phyloP scores from a whole-genome alignment of 75 land plant species.

The Cupressus sempervirens region DNA sequence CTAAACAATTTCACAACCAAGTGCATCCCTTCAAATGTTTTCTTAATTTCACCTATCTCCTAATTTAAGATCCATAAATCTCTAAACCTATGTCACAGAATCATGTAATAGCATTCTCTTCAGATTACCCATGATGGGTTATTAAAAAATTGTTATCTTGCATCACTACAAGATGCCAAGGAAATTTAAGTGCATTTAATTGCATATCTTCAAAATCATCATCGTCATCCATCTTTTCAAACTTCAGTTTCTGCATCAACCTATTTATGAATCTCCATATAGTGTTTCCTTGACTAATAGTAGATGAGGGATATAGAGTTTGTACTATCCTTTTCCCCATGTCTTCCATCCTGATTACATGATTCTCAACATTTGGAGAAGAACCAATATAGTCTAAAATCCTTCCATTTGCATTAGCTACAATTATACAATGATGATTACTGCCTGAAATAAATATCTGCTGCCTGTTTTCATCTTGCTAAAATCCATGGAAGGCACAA shows the following conservation, averaged over 20 bases:
- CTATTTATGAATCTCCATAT: slow-evolving; percentile 32
- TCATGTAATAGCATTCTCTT: too few relatives aligned
- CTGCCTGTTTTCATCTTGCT: slow-evolving; percentile 2
- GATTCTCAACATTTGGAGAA: slow-evolving; percentile 33
- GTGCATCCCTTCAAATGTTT: too few relatives aligned
- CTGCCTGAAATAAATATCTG: too few relatives aligned
- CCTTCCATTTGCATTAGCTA: too few relatives aligned
- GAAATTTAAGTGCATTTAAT: slow-evolving; percentile 25
- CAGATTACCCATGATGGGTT: slow-evolving; percentile 57
- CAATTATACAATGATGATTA: too few relatives aligned
- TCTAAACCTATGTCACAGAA: too few relatives aligned
- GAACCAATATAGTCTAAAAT: too few relatives aligned
- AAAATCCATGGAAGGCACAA: slow-evolving; percentile 24
- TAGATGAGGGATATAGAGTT: slow-evolving; percentile 46
- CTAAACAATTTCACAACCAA: too few relatives aligned
- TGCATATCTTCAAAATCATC: slow-evolving; percentile 15
- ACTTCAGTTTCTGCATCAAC: slow-evolving; percentile 43
- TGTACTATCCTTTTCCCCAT: slow-evolving; percentile 46
- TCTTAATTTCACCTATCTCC: neutral
- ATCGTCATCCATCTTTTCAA: slow-evolving; percentile 15
- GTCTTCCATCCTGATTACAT: slow-evolving; percentile 74
- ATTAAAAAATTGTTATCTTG: slow-evolving; percentile 31
- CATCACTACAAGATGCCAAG: slow-evolving; percentile 60
- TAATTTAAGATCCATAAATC: too few relatives aligned
- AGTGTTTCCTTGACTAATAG: slow-evolving; percentile 15